phyloP scores from a whole-genome alignment of 805 yeast species.

The Blastobotrys mokoenaii region DNA sequence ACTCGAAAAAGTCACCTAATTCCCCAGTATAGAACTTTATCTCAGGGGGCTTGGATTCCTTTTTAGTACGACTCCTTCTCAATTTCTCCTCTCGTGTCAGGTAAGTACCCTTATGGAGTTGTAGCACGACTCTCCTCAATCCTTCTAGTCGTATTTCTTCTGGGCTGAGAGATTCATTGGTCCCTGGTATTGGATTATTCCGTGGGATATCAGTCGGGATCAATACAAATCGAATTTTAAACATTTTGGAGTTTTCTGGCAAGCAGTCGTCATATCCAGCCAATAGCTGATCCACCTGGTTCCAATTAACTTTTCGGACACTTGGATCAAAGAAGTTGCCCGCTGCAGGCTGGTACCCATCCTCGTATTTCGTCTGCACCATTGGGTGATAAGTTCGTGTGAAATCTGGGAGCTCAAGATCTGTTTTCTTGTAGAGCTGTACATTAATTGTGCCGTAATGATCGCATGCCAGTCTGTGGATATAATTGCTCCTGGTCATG shows the following conservation, averaged over 20 bases:
- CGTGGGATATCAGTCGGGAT: conserved; percentile 61
- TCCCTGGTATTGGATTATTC: background rate
- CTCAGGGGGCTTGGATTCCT: conserved; percentile 54
- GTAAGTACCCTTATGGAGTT: conserved; percentile 51
- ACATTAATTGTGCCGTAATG: conserved; percentile 67
- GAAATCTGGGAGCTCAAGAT: conserved; percentile 5
- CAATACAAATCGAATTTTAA: conserved; percentile 77
- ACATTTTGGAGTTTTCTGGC: conserved; percentile 32
- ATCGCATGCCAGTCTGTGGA: conserved; percentile 75
- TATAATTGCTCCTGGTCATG: conserved; percentile 69
- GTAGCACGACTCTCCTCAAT: conserved; percentile 50
- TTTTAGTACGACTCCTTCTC: conserved; percentile 27
- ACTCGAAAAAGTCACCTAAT: conserved; percentile 52
- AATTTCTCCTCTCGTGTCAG: conserved; percentile 35
- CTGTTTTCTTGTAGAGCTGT: conserved; percentile 47
- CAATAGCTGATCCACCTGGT: conserved; percentile 78
- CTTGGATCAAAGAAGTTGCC: conserved; percentile 45
- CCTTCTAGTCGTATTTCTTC: conserved; percentile 96
- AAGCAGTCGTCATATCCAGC: conserved; percentile 83
- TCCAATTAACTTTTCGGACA: conserved; percentile 63
- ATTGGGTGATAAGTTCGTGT: conserved; percentile 40
- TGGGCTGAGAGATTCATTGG: conserved; percentile 54
- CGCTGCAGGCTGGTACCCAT: conserved; percentile 47
- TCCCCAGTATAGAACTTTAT: conserved; percentile 84
- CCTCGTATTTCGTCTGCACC: conserved; percentile 74